phyloP scores from a whole-genome alignment of 805 yeast species.

The Candida sithepensis region DNA sequence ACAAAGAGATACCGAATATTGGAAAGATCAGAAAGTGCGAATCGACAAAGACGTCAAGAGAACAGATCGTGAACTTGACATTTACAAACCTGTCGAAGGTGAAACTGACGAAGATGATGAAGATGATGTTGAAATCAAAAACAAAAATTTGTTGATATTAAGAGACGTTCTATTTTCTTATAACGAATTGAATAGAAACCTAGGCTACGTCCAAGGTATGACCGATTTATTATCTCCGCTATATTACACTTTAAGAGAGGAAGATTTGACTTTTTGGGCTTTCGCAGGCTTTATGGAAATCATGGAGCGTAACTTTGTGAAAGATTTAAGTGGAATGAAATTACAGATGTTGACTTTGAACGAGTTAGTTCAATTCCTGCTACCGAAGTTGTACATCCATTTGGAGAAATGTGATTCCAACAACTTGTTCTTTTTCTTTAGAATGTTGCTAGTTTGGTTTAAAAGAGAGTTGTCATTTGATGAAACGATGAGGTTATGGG shows the following conservation, averaged over 20 bases:
- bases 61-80: constrained; percentile 74
- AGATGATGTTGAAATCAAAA: constrained; percentile 62
- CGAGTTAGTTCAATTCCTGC: constrained; percentile 83
- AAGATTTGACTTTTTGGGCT: constrained; percentile 81
- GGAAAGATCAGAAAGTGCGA: constrained; percentile 86
- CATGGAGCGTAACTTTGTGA: constrained; percentile 90
- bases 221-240: constrained; percentile 87
- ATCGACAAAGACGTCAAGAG: constrained; percentile 92
- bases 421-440: constrained; percentile 87
- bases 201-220: constrained; percentile 99
- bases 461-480: constrained; percentile 85
- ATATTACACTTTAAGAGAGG: constrained; percentile 64
- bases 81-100: constrained; percentile 42
- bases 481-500: constrained; percentile 84
- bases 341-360: constrained; percentile 80
- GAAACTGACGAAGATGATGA: constrained; percentile 43
- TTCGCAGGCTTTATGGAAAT: constrained; percentile 85
- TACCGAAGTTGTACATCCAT: constrained; percentile 80
- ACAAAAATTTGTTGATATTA: constrained; percentile 69
- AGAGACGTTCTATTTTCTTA: constrained; percentile 81
- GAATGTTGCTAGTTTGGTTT: constrained; percentile 94
- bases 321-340: constrained; percentile 93
- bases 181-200: constrained; percentile 74
- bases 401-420: constrained; percentile 84
- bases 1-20: constrained; percentile 56